Evolutionary conservation across 2,329 filamentous ascomycete genomes (phyloP).

Genomic region (Talaromyces sp.): DNA sequence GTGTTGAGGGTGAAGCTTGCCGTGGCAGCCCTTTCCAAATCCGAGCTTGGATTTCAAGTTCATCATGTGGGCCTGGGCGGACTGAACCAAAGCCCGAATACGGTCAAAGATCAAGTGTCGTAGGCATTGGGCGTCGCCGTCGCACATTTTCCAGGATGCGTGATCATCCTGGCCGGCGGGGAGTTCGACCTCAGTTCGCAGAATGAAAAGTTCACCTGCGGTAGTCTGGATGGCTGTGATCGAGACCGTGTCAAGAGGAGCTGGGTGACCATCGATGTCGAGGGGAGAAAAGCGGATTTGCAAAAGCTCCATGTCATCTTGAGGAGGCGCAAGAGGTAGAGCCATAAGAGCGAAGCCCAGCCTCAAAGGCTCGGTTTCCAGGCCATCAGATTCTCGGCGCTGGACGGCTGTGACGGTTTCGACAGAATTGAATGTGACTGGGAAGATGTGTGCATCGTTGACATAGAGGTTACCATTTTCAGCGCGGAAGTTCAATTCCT

Average conservation of each 20-base stretch:
- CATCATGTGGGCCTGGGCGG: conserved; percentile 37
- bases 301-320: conserved; percentile 34
- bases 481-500: conserved; percentile 38
- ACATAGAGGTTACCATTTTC: conserved; percentile 34
- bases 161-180: conserved; percentile 31
- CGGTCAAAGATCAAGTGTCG: conserved; percentile 39
- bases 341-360: conserved; percentile 45
- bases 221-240: conserved; percentile 39
- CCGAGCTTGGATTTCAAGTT: conserved; percentile 29
- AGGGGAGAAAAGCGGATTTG: conserved; percentile 46
- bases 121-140: conserved; percentile 39
- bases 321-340: conserved; percentile 29
- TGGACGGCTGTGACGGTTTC: conserved; percentile 33
- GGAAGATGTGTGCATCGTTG: conserved; percentile 41
- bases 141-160: conserved; percentile 43
- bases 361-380: conserved; percentile 35
- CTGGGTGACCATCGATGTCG: conserved; percentile 41
- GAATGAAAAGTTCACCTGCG: conserved; percentile 37
- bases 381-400: conserved; percentile 34
- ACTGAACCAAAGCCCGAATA: conserved; percentile 37
- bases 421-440: conserved; percentile 29
- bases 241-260: conserved; percentile 44
- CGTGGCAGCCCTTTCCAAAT: conserved; percentile 33
- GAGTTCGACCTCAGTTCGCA: conserved; percentile 37
- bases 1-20: conserved; percentile 20